These are phyloP conservation scores for Termitomyces sp. DNA, from an alignment of 768 basidiomycete species.

Conservation along the genomic window DNA sequence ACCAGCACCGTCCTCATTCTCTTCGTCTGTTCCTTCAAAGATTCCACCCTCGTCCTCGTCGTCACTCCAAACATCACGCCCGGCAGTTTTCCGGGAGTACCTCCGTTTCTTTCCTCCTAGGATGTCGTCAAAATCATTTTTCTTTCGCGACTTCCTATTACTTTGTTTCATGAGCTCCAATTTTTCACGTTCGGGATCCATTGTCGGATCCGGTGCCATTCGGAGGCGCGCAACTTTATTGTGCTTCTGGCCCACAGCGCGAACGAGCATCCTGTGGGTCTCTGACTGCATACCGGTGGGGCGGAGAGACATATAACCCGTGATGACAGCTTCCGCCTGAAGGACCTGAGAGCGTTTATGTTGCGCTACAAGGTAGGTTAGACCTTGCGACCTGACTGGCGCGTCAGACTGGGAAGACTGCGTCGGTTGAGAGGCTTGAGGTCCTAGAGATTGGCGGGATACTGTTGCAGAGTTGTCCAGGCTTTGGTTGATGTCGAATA, in stretches of 20 bases:
- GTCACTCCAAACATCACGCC: constrained; percentile 51
- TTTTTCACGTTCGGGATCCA: constrained; percentile 73
- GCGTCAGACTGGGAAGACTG: constrained; percentile 29
- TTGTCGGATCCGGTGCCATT: constrained; percentile 73
- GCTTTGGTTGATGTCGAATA: constrained; percentile 85
- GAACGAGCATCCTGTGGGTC: constrained; percentile 85
- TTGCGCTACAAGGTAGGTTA: constrained; percentile 87
- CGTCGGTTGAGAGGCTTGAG: constrained; percentile 36
- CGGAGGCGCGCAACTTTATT: constrained; percentile 74
- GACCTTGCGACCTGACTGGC: constrained; percentile 56
- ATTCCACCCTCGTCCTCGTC: constrained; percentile 58
- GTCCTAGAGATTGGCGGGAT: constrained; percentile 49
- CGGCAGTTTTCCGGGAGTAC: constrained; percentile 34
- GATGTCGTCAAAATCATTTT: constrained; percentile 45
- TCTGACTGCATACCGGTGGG: constrained; percentile 90
- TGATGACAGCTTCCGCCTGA: constrained; percentile 81
- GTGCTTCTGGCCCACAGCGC: constrained; percentile 82
- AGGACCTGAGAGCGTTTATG: constrained; percentile 81
- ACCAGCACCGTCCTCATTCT: constrained; percentile 38
- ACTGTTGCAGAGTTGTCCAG: constrained; percentile 72
- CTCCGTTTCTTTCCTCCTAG: constrained; percentile 45
- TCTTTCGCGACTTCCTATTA: constrained; percentile 60
- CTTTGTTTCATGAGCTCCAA: constrained; percentile 60
- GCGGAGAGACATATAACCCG: constrained; percentile 78
- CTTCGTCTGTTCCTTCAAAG: constrained; percentile 56